Base-by-base conservation (phyloP, 306 rosid species). In the Trichosanthes cucumerina region DNA sequence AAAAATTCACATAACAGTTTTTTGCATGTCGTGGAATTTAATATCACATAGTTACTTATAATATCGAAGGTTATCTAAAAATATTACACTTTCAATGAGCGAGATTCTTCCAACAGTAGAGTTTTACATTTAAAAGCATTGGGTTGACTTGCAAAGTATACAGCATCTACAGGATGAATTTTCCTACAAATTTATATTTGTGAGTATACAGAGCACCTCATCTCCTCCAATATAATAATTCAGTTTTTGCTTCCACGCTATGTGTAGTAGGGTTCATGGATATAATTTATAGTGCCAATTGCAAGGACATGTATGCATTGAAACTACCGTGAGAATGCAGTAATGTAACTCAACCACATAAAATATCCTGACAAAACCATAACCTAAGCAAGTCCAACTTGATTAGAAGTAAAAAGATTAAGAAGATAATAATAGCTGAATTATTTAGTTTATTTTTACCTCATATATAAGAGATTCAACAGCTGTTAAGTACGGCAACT, bases 401-500 rank as follows among this genome's bases (percentile, higher is more conserved):
- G 58, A 26, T 26, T 46, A 46, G 8, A 4, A 46, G 38, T 71
- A 46, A 71, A 12, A 6, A 23, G 18, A 64, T 2, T 36, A 3
- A 1, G 44, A 44, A n/a, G 53, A 65, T 65, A 65, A 18, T 38
- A 49, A 16, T 73, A 47, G 28, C 13, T 21, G 4, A 28, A 49
- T 73, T 26, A 46, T 23, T 31, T 73, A 47, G 77, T 26, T 23
- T 26, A 15, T 73, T 78, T 85, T 87, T 87, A 90, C 99, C 99
- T 95, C 97, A 78, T 86, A 95, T 75, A 88, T 83, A 81, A 92
- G 86, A 79, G 90, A 87, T 80, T 88, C 97, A 19, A 57, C 76
- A 78, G 85, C 82, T 77, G 92, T 89, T 69, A 95, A 86, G 84
- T 92, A 95, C 1, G 99, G 99, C 86, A 95, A 84, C 75, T 95